Conservation (phyloP, 1,284 basidiomycete species). For the Apiotrichum gamsii region DNA sequence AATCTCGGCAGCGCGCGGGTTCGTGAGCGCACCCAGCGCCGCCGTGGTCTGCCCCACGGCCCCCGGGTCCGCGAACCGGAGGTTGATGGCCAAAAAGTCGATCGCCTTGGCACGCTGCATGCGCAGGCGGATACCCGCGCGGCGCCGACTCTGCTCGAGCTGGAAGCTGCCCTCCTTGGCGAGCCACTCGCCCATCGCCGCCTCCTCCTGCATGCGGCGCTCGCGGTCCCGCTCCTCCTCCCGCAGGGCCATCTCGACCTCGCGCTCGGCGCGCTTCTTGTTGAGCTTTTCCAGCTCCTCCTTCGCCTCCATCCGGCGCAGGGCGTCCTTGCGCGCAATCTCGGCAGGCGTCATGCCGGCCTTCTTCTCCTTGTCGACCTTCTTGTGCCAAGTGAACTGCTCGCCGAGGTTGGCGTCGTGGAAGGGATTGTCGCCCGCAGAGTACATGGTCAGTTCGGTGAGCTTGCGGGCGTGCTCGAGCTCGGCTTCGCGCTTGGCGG, state of each 20-base stretch:
- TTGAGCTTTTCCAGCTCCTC: conserved; percentile 92
- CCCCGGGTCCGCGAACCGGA: conserved; percentile 67
- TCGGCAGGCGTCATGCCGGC: conserved; percentile 75
- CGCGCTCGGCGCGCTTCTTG: conserved; percentile 80
- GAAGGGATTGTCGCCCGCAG: conserved; percentile 89
- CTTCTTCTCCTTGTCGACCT: conserved; percentile 90
- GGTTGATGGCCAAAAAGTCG: conserved; percentile 87
- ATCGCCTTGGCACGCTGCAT: conserved; percentile 95
- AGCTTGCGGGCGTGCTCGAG: conserved; percentile 81
- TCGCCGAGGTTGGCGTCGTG: conserved; percentile 92
- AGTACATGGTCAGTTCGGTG: conserved; percentile 79
- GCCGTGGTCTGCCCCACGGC: conserved; percentile 46
- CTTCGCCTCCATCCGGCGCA: conserved; percentile 80
- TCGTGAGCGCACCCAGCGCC: conserved; percentile 35
- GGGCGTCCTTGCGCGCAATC: conserved; percentile 69
- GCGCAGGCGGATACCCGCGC: conserved; percentile 88
- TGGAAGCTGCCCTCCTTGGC: conserved; percentile 96
- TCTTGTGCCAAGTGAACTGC: conserved; percentile 98
- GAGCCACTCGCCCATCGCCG: conserved; percentile 96
- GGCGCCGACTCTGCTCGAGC: conserved; percentile 81
- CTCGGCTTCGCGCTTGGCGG: conserved; percentile 70
- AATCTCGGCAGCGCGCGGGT: conserved; percentile 29
- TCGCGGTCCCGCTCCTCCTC: conserved; percentile 89
- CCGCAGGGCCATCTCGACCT: conserved; percentile 75
- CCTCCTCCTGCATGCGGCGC: conserved; percentile 83